A percentile compares a stretch with the other conserved stretches of the same genome.
phyloP scores from a whole-genome alignment of 805 yeast species.

The Ogataea chonburiensis region DNA sequence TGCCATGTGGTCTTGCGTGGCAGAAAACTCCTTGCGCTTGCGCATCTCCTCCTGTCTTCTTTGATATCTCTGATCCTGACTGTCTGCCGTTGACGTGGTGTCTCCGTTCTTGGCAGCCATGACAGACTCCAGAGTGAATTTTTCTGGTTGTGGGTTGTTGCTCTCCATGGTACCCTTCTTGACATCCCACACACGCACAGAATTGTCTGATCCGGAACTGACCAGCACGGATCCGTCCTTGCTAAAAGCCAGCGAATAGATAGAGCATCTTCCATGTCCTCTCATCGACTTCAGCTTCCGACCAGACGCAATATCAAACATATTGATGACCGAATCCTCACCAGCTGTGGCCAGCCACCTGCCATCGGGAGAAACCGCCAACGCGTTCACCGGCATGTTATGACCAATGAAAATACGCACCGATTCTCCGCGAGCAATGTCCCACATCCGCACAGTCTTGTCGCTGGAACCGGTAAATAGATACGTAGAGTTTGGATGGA shows the following conservation, averaged over 20 bases:
- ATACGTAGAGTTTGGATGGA: conserved; percentile 95
- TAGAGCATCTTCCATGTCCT: conserved; percentile 88
- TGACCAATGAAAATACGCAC: conserved; percentile 93
- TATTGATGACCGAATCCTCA: conserved; percentile 81
- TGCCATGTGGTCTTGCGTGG: conserved; percentile 87
- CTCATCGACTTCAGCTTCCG: conserved; percentile 85
- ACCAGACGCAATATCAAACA: conserved; percentile 96
- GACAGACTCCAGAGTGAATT: conserved; percentile 39
- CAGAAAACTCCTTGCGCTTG: conserved; percentile 67
- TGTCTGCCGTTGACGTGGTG: conserved; percentile 23
- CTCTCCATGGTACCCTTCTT: conserved; percentile 80
- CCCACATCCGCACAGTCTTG: conserved; percentile 98
- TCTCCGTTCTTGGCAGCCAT: conserved; percentile 35
- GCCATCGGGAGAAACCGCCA: conserved; percentile 95
- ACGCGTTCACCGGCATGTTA: conserved; percentile 78
- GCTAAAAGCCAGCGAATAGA: conserved; percentile 81
- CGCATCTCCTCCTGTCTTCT: conserved; percentile 44
- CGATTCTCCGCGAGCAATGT: conserved; percentile 79
- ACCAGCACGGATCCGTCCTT: conserved; percentile 87
- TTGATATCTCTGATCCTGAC: conserved; percentile 15
- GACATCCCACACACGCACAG: conserved; percentile 95
- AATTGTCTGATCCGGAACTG: conserved; percentile 88
- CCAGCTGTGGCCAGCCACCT: conserved; percentile 95
- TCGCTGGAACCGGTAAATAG: conserved; percentile 94
- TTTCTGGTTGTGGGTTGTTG: conserved; percentile 66